Evolutionary conservation across 2,329 filamentous ascomycete species (phyloP).

Genomic region (Xylariaceae sp.): DNA sequence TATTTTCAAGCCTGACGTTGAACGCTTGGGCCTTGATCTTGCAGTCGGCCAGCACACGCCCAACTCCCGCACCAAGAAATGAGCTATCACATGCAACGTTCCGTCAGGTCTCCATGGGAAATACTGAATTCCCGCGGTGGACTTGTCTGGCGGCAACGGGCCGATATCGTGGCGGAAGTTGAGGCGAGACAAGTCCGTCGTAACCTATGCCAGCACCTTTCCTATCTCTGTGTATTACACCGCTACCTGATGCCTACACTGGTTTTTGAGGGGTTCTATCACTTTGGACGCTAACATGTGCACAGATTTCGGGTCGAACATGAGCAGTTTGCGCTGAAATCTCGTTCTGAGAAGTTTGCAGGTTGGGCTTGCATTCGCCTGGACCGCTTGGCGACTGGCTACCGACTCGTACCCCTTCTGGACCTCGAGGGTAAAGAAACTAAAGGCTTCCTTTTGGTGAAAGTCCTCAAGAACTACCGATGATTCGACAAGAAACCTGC

Average conservation of each 20-base stretch:
- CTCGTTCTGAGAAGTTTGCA: constrained; percentile 8
- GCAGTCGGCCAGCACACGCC: constrained; percentile 17
- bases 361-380: constrained; percentile 59
- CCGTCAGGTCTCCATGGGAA: constrained; percentile 22
- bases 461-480: constrained; percentile 45
- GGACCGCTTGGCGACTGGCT: constrained; percentile 52
- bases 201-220: neutral
- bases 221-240: neutral
- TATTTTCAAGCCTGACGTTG: constrained; percentile 12
- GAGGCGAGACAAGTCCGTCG: neutral
- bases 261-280: neutral
- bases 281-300: constrained; percentile 14
- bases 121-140: neutral
- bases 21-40: constrained; percentile 17
- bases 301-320: constrained; percentile 51
- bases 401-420: constrained; percentile 50
- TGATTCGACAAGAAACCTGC: constrained; percentile 17
- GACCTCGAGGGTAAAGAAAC: constrained; percentile 44
- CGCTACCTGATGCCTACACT: constrained; percentile 36
- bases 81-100: constrained; percentile 27
- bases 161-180: constrained; percentile 5
- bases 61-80: constrained; percentile 21
- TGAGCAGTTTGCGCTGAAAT: constrained; percentile 11
- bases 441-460: constrained; percentile 49
- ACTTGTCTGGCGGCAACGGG: neutral